Percentiles rank a stretch among this genome's conserved stretches.
Conservation (phyloP, 805 yeast species). For the Naumovozyma baii region DNA sequence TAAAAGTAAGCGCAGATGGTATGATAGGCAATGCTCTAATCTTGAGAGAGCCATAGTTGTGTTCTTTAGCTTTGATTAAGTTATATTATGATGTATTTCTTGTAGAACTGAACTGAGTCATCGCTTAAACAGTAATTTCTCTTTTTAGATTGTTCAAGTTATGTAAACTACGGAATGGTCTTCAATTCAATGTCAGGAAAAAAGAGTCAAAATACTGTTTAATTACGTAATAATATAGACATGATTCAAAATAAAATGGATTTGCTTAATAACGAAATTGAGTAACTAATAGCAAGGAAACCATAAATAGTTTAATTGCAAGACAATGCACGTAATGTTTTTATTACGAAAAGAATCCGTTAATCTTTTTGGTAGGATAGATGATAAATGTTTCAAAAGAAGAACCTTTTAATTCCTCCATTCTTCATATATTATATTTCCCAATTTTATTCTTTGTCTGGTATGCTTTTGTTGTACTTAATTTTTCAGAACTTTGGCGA, state of each 20-base stretch:
- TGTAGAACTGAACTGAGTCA: not conserved
- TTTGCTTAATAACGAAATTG: no score
- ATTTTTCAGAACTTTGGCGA: constrained; percentile 18
- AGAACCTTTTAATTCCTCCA: no score
- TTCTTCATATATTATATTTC: no score
- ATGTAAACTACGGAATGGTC: not conserved
- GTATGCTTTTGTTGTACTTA: constrained; percentile 1
- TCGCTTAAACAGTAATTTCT: not conserved
- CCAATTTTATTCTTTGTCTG: no score
- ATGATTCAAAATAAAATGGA: no score
- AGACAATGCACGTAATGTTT: no score
- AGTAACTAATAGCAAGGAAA: no score
- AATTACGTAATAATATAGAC: not conserved
- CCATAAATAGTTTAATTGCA: no score
- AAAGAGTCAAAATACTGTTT: not conserved
- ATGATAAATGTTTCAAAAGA: no score
- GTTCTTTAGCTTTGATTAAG: not conserved
- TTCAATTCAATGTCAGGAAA: not conserved
- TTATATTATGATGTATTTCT: not conserved
- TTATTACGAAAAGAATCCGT: no score
- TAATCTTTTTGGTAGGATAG: no score
- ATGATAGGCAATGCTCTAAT: constrained; percentile 33
- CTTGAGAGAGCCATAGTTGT: constrained; percentile 19
- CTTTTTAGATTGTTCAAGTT: not conserved
- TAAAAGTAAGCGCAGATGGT: constrained; percentile 36